phyloP scores from a whole-genome alignment of 2,329 filamentous ascomycete genomes.

The Colletotrichum filicis region DNA sequence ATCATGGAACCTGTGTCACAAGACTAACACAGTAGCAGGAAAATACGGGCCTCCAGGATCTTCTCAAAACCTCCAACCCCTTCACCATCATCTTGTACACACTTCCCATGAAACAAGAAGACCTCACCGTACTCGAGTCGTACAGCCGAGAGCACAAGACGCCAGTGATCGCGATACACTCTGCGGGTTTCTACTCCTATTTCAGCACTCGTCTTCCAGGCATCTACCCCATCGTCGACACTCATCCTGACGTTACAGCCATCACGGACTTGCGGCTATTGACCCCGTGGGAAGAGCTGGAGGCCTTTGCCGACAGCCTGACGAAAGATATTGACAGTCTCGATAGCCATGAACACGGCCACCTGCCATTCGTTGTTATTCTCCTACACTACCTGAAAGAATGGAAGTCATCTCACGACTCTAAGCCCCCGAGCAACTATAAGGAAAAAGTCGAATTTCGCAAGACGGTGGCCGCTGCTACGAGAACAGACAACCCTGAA shows the following conservation, averaged over 20 bases:
- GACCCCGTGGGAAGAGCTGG: slow-evolving; percentile 86
- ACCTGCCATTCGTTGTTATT: slow-evolving; percentile 87
- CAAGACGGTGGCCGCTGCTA: slow-evolving; percentile 72
- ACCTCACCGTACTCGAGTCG: slow-evolving; percentile 56
- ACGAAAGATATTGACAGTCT: slow-evolving; percentile 76
- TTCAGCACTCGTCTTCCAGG: slow-evolving; percentile 83
- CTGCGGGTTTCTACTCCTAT: slow-evolving; percentile 90
- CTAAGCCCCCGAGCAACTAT: slow-evolving; percentile 77
- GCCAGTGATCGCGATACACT: slow-evolving; percentile 85
- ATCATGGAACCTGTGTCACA: background rate
- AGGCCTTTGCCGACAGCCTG: slow-evolving; percentile 72
- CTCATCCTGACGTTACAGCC: slow-evolving; percentile 88
- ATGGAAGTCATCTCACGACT: slow-evolving; percentile 81
- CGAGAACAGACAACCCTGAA: slow-evolving; percentile 79
- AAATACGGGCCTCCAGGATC: slow-evolving; percentile 48
- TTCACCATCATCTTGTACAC: slow-evolving; percentile 69
- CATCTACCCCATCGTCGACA: slow-evolving; percentile 94
- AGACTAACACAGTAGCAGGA: slow-evolving; percentile 36
- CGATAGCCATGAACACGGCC: slow-evolving; percentile 85
- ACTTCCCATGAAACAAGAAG: slow-evolving; percentile 57
- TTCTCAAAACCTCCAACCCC: slow-evolving; percentile 52
- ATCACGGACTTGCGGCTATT: slow-evolving; percentile 87
- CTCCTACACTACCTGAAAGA: slow-evolving; percentile 83
- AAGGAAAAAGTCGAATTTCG: slow-evolving; percentile 89
- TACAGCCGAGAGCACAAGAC: slow-evolving; percentile 68